These are phyloP conservation scores for Astrocystis sublimbata DNA, from an alignment of 495 filamentous ascomycete genomes.

Conservation along the genomic window DNA sequence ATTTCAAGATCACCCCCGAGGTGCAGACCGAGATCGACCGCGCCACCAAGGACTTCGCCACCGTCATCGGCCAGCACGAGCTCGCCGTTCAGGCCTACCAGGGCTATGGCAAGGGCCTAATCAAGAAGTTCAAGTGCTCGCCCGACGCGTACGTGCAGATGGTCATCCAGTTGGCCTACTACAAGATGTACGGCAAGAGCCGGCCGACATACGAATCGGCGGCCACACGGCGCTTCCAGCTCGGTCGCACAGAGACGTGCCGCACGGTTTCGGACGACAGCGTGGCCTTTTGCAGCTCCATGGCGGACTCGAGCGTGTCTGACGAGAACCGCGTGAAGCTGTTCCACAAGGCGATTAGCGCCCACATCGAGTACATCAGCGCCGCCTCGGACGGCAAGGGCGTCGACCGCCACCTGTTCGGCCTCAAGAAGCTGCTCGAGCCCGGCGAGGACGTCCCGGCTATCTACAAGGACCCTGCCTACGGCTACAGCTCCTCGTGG, in stretches of 20 bases:
- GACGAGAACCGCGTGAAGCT: conserved; percentile 66
- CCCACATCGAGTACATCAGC: conserved; percentile 86
- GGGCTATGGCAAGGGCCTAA: conserved; percentile 96
- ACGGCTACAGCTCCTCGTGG: conserved; percentile 82
- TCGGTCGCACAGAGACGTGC: conserved; percentile 95
- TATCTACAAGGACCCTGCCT: conserved; percentile 86
- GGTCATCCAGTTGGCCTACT: conserved; percentile 98
- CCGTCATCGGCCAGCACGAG: conserved; percentile 83
- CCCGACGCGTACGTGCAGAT: conserved; percentile 98
- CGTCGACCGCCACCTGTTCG: conserved; percentile 95
- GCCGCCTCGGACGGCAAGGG: conserved; percentile 89
- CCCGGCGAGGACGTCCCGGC: conserved; percentile 80
- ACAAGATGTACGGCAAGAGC: conserved; percentile 99
- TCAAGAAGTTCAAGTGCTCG: conserved; percentile 99
- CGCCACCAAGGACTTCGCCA: conserved; percentile 72
- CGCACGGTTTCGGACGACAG: conserved; percentile 89
- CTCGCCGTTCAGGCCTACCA: conserved; percentile 92
- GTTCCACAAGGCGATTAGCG: conserved; percentile 77
- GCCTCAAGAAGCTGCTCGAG: conserved; percentile 85
- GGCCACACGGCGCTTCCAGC: conserved; percentile 89
- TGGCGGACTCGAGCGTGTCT: conserved; percentile 64
- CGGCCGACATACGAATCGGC: conserved; percentile 98
- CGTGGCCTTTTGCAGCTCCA: conserved; percentile 86
- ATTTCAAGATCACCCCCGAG: conserved; percentile 73
- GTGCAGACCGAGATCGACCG: conserved; percentile 72